Conservation (phyloP, 1,284 basidiomycete genomes). For the Naganishia cerealis region DNA sequence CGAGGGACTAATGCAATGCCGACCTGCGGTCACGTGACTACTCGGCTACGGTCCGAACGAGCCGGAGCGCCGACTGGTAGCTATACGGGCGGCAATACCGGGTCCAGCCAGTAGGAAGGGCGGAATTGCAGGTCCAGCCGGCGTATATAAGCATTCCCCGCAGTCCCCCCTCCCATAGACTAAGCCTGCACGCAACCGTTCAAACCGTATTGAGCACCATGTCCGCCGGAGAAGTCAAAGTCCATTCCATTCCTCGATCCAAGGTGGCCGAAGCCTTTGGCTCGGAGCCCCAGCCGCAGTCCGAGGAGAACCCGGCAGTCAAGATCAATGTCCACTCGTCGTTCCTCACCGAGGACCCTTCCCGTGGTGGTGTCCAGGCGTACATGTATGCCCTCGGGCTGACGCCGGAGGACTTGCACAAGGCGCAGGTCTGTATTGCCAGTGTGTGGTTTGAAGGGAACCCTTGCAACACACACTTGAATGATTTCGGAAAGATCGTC, state of each 20-base stretch:
- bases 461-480: conserved; percentile 76
- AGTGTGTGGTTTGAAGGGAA: conserved; percentile 75
- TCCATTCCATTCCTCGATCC: conserved; percentile 30
- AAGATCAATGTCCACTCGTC: conserved; percentile 32
- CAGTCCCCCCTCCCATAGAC: too few relatives aligned
- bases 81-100: too few relatives aligned
- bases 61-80: conserved; percentile 7
- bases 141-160: conserved; percentile 1
- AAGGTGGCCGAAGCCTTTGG: conserved; percentile 10
- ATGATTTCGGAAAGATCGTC: conserved; percentile 70
- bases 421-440: conserved; percentile 80
- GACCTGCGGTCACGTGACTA: too few relatives aligned
- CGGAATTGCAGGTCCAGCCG: background rate
- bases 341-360: conserved; percentile 30
- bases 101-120: conserved; percentile 14
- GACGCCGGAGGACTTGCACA: conserved; percentile 74
- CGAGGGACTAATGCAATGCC: too few relatives aligned
- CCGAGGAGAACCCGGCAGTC: conserved; percentile 1
- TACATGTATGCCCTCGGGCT: conserved; percentile 46
- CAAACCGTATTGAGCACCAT: conserved; percentile 20
- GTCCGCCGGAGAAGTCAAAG: conserved; percentile 32
- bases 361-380: conserved; percentile 27
- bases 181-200: too few relatives aligned
- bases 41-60: background rate
- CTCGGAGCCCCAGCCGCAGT: conserved; percentile 9